Evolutionary conservation across 768 basidiomycete genomes (phyloP), one percentile per base, ranked within the genome.

Genomic region (Tulasnella sp.): DNA sequence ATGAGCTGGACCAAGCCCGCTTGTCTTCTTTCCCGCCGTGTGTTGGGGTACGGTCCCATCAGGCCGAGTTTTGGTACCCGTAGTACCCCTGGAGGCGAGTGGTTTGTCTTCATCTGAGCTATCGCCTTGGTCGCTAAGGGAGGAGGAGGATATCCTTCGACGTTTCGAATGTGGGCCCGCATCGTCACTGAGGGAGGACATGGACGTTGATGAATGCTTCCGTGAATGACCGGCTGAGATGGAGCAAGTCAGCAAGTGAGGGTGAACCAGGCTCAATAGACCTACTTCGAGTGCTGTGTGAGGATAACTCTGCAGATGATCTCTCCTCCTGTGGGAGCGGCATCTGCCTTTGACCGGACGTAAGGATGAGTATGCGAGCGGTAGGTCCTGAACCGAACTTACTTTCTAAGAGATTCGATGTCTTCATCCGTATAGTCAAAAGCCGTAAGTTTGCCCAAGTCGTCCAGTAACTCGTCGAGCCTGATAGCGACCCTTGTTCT

Each of bases 391-490:
- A 59, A 69, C 80, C 81, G 87, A 17, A 93, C 89, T 79, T 90
- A 90, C 76, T 87, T 86, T 73, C 89, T 86, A 72, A 92, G 78
- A 19, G 89, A 88, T 34, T 82, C 77, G 59, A 94, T 87, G 75
- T 89, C 87, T 22, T 87, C 87, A 79, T 94, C 88, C 14, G 81
- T 81, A 78, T 92, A 92, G 64, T 84, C 83, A 76, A 95, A 95
- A 80, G 94, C 90, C n/a, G 90, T 83, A 11, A 95, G 82, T 76
- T 86, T 86, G 64, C 87, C 88, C 37, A 84, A 84, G 78, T 92
- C 91, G 92, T 93, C 86, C 63, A 95, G 81, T 70, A 91, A 78
- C 79, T 94, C 91, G 77, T 95, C 94, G 68, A 95, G 84, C 72
- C 90, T 86, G 67, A 89, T 86, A 3, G 92, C 93, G 12, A 91